A percentile compares a stretch with the other conserved stretches of the same genome.
These are phyloP conservation scores for Papiliotrema flavescens DNA, from an alignment of 1,284 basidiomycete genomes.

Conservation along the genomic window DNA sequence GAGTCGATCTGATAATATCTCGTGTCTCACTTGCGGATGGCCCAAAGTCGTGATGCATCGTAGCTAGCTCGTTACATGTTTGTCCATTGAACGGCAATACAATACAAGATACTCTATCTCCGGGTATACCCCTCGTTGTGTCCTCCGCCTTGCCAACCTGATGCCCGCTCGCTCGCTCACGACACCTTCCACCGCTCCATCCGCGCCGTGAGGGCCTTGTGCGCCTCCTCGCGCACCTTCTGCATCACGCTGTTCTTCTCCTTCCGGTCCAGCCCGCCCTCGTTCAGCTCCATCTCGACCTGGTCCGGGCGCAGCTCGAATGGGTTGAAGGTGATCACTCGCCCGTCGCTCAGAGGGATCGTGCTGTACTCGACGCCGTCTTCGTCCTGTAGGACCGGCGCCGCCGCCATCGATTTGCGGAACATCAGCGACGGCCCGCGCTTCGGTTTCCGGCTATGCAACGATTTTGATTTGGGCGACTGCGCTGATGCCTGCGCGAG, in stretches of 20 bases:
- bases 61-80: too few species aligned
- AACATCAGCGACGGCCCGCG: constrained; percentile 37
- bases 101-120: too few species aligned
- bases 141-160: too few species aligned
- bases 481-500: constrained; percentile 9
- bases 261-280: constrained; percentile 25
- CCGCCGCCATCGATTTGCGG: constrained; percentile 25
- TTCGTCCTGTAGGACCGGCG: neutral
- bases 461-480: constrained; percentile 9
- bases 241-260: constrained; percentile 29
- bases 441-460: constrained; percentile 9
- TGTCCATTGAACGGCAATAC: too few species aligned
- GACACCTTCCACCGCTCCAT: constrained; percentile 36
- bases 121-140: too few species aligned
- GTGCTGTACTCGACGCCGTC: neutral
- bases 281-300: constrained; percentile 35
- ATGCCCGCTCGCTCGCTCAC: neutral
- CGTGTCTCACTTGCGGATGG: too few species aligned
- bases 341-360: constrained; percentile 33
- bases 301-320: constrained; percentile 25
- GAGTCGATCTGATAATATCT: too few species aligned
- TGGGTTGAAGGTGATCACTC: constrained; percentile 36
- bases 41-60: neutral
- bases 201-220: constrained; percentile 24
- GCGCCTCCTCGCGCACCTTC: constrained; percentile 26